A percentile compares a stretch with the other conserved stretches of the same genome.
These are phyloP conservation scores for Clarireedia hainanense DNA, from an alignment of 2,329 filamentous ascomycete genomes.

Conservation along the genomic window DNA sequence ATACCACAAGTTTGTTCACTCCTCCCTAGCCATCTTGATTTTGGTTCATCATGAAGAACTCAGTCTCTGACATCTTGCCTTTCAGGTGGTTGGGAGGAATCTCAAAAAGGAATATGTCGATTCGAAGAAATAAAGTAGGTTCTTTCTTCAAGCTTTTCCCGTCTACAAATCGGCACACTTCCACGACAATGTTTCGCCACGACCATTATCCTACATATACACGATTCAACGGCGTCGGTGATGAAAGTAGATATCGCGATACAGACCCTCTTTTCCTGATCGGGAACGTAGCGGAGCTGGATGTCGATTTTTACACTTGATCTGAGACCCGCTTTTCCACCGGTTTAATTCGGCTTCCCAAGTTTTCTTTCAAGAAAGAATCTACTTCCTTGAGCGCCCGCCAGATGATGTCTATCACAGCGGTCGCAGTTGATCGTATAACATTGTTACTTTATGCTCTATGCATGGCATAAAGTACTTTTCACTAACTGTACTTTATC, in stretches of 20 bases:
- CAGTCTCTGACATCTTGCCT: slow-evolving; percentile 32
- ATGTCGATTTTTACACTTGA: slow-evolving; percentile 52
- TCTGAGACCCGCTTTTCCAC: slow-evolving; percentile 39
- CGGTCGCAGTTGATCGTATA: not conserved
- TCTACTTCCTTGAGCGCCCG: not conserved
- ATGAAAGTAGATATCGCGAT: slow-evolving; percentile 24
- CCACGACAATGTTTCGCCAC: not conserved
- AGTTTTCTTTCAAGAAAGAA: not conserved
- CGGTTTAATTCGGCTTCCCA: not conserved
- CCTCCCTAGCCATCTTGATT: slow-evolving; percentile 5
- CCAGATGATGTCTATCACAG: no score
- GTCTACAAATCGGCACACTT: not conserved
- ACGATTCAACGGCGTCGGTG: slow-evolving; percentile 20
- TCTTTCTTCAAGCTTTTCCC: slow-evolving; percentile 2
- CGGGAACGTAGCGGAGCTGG: slow-evolving; percentile 25
- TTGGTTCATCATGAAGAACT: not conserved
- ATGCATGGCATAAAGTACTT: not conserved
- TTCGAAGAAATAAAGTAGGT: slow-evolving; percentile 69
- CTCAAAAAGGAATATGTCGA: slow-evolving; percentile 53
- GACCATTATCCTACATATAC: not conserved
- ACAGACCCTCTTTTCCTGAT: slow-evolving; percentile 28
- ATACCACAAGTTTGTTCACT: slow-evolving; percentile 48
- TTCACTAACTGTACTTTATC: slow-evolving; percentile 11
- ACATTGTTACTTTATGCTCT: not conserved
- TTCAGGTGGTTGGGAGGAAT: slow-evolving; percentile 51